Base-by-base conservation (phyloP, 2,329 filamentous ascomycete genomes). In the Grosmannia huntii region DNA sequence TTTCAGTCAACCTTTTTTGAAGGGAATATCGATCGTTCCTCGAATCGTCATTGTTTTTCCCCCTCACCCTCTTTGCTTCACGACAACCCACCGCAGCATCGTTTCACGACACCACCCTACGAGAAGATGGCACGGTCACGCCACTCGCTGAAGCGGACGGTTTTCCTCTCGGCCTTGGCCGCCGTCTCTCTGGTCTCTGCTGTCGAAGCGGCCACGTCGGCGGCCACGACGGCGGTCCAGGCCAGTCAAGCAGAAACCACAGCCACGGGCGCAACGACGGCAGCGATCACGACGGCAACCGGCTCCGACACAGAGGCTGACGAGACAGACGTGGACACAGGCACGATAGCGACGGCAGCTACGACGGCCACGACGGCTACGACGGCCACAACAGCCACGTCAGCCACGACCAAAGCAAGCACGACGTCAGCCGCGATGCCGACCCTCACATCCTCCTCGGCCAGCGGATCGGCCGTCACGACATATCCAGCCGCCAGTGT, bases 401-500 rank as follows among this genome's bases (percentile, higher is more conserved):
- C 57, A 0, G 50, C 21, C 12, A 52, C 33, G 33, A 21, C 33
- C 19, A 19, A 25, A 3, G 36, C 49, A 23, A 14, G n/a, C n/a
- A 27, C 62, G 23, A 48, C 57, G 14, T n/a, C 55, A 4, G 49
- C 41, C 55, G 23, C 65, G 55, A 66, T 77, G 53, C 76, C 77
- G 1, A 73, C 73, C 2, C 68, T 79, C 62, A 73, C 75, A 33
- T 67, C 67, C 19, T 63, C 67, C 14, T 61, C 67, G 16, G 60
- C 68, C 55, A 70, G 66, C 16, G 62, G 66, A 4, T 70, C 77
- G 10, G 2, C 28, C 21, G 33, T 3, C 56, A 74, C 75, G 63
- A 81, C 82, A 25, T 87, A 87, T 63, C 88, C 91, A 5, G 74
- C 87, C 1, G 78, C 90, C 4, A 80, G 83, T 28, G 85, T 97